These are phyloP conservation scores for Taphrina wiesneri DNA, from an alignment of 1,139 yeast species.

Conservation along the genomic window DNA sequence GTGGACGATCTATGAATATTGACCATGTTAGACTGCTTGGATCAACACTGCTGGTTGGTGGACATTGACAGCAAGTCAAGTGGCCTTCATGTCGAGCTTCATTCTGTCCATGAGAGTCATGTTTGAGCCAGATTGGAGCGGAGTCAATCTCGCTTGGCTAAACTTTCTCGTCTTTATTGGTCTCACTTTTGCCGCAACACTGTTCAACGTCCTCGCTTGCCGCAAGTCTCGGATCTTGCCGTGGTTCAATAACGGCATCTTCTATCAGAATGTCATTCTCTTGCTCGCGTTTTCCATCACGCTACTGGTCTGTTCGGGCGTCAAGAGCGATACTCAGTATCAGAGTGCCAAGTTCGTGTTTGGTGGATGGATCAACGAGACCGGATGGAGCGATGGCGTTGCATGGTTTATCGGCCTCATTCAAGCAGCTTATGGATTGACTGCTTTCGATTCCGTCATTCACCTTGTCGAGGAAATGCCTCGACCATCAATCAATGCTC, in stretches of 20 bases:
- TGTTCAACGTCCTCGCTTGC: constrained; percentile 23
- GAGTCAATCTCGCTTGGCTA: constrained; percentile 14
- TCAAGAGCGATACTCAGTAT: constrained; percentile 6
- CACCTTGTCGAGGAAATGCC: constrained; percentile 82
- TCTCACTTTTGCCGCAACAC: constrained; percentile 6
- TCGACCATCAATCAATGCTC: constrained; percentile 58
- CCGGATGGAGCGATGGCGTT: constrained; percentile 41
- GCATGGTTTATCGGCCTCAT: constrained; percentile 29
- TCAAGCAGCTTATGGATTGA: constrained; percentile 59
- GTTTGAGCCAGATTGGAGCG: constrained; percentile 18
- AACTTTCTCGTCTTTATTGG: constrained; percentile 16
- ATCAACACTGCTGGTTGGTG: constrained; percentile 35
- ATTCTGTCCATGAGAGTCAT: constrained; percentile 23
- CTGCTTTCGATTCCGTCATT: constrained; percentile 80
- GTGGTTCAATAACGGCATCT: constrained; percentile 23
- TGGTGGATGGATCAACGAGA: constrained; percentile 39
- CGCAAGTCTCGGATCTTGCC: constrained; percentile 10
- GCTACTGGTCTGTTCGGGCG: constrained; percentile 20
- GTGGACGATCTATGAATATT: neutral
- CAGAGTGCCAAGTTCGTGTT: constrained; percentile 35
- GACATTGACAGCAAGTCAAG: constrained; percentile 41
- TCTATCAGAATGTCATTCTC: constrained; percentile 19
- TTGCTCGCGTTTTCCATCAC: constrained; percentile 16
- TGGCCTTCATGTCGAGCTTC: constrained; percentile 21
- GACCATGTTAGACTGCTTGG: constrained; percentile 36